Evolutionary conservation across 208 protist species (phyloP), one percentile per base, ranked within the genome.

Genomic region (Leishmania tarentolae): DNA sequence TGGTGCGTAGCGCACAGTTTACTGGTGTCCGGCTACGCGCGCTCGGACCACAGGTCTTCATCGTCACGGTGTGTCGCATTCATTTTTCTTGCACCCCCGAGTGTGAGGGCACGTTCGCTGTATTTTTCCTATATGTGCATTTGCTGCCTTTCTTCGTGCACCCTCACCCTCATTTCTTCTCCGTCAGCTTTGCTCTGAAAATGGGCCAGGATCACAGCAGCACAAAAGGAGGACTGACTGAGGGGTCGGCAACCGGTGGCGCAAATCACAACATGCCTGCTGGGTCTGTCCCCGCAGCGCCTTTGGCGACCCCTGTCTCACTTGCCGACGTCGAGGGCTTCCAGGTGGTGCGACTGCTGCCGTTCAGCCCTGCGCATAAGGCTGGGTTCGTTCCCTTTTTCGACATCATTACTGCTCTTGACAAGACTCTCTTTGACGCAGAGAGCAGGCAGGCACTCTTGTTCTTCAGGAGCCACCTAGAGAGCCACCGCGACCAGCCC

Each of bases 301-400:
- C n/a, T 24, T 80, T 37, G 37, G 11, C 1, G 9, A 71, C 77
- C 40, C 31, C 42, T 4, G 70, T 85, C 24, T 69, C 82, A 9
- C 73, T 90, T 9, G 56, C 79, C 44, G 81, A 78, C 24, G 80
- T 97, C 24, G 78, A 90, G 28, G 95, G 95, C 44, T 94, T 98
- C 72, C 94, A 98, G 75, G 74, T 98, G 17, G 89, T 87, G 6
- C 90, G 93, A 24, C 70, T 98, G 28, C 71, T 96, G 19, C 92
- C 93, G 0, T 76, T 90, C 76, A 96, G 93, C 77, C 93, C 93
- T 15, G 93, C 95, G 2, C 88, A 96, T 73, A 71, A 83, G n/a
- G 85, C 86, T 5, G 95, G 95, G 7, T 76, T 98, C 28, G 70
- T 96, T 37, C 94, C 95, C 4, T 98, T 92, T 78, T 98, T 98